Evolutionary conservation across 768 basidiomycete species (phyloP), one percentile per base, ranked within the genome.

Genomic region (Lactarius psammicola): DNA sequence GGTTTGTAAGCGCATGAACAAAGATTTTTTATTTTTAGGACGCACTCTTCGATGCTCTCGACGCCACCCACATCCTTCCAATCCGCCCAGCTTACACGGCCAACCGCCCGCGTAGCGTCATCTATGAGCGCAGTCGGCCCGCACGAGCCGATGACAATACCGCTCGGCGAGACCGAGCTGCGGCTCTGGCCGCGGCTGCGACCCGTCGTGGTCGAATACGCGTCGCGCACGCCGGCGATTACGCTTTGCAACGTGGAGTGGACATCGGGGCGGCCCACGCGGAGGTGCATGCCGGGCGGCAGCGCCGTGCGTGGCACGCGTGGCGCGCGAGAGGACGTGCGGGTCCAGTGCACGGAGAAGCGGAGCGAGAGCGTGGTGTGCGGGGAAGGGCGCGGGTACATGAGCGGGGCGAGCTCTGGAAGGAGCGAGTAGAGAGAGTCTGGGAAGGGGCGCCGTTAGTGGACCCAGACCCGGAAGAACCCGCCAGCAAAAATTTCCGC

Each of bases 321-420:
- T 2, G 69, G 65, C 20, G 68, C 63, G 36, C 59, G 56, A 36
- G 71, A 34, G 28, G 75, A 60, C 67, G 78, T 77, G 10, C 83
- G 80, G 18, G 81, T 83, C 74, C 82, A 81, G 62, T 78, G 77
- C 7, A 82, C 75, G 18, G 77, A 74, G 60, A 84, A 77, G 8
- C 75, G 76, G 26, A 82, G 68, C 0, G 74, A 74, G 15, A 75
- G 69, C 0, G 75, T 64, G 30, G 73, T 71, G 66, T 72, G 65
- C 36, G 69, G 61, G 20, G 68, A 59, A 28, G 63, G 23, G 53
- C 75, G 70, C 61, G 78, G 77, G 34, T 74, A 73, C 62, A 82
- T 72, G 55, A 82, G 71, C 9, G 77, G 69, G 9, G 68, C 64
- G 63, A 82, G 74, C 38, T 79, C 74, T 1, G 78, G 76, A 56